A percentile compares a stretch with the other conserved stretches of the same genome.
Conservation (phyloP, 2,329 filamentous ascomycete genomes). For the Knufia petricola region DNA sequence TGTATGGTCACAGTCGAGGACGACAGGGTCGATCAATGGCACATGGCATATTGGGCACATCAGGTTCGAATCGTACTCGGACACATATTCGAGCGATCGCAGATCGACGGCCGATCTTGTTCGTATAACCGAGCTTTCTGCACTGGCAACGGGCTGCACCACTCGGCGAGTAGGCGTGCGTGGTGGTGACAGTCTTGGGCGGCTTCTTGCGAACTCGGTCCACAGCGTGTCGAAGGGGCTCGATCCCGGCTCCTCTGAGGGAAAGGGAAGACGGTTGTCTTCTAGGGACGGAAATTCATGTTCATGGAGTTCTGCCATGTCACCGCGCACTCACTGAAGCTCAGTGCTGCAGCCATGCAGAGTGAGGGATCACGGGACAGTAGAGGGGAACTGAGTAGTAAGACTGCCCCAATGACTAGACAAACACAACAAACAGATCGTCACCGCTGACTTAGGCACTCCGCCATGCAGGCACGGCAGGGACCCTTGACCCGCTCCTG, state of each 20-base stretch:
- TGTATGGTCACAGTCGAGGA: conserved; percentile 53
- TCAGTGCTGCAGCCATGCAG: neutral
- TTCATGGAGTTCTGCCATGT: conserved; percentile 1
- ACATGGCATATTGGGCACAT: conserved; percentile 57
- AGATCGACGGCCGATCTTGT: conserved; percentile 34
- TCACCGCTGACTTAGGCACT: neutral
- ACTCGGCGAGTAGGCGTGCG: conserved; percentile 11
- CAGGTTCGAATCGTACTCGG: conserved; percentile 48
- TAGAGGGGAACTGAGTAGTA: neutral
- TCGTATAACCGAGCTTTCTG: neutral
- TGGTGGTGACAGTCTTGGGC: conserved; percentile 17
- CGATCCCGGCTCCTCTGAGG: conserved; percentile 9
- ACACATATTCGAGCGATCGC: conserved; percentile 48
- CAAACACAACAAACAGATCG: conserved; percentile 1
- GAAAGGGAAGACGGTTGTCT: neutral
- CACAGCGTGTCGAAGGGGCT: conserved; percentile 21
- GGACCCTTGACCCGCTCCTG: neutral
- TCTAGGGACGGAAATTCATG: conserved; percentile 3
- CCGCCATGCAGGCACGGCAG: neutral
- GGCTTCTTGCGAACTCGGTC: conserved; percentile 20
- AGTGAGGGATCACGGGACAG: no score
- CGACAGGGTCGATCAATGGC: conserved; percentile 50
- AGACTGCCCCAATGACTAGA: no score
- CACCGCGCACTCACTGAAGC: neutral
- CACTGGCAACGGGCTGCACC: neutral